These are phyloP conservation scores for Warburgia ugandensis DNA, from an alignment of 164 flowering plant genomes.

Conservation along the genomic window DNA sequence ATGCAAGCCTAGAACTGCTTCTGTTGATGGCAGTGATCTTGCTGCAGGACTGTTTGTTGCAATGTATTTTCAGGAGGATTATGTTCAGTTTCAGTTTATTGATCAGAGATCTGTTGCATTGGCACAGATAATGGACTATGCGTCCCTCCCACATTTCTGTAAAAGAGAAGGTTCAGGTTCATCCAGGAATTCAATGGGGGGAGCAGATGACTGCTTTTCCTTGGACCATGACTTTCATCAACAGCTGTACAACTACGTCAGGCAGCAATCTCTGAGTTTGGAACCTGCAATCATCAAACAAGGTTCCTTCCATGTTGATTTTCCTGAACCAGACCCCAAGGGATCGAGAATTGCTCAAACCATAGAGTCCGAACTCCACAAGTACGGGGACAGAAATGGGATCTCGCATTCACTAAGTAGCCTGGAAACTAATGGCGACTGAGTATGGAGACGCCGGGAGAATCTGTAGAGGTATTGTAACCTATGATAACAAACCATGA, in stretches of 20 bases:
- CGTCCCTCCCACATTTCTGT: conserved; percentile 81
- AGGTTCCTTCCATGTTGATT: conserved; percentile 64
- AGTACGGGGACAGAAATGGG: conserved; percentile 27
- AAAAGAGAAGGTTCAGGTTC: conserved; percentile 67
- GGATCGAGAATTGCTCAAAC: conserved; percentile 48
- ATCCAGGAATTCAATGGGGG: conserved; percentile 34
- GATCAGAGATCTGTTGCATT: no score
- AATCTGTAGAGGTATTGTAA: no score
- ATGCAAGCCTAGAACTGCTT: no score
- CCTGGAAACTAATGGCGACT: conserved; percentile 21
- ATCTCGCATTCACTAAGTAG: conserved; percentile 19
- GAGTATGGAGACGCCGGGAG: no score
- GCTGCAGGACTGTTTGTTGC: no score
- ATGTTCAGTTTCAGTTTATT: no score
- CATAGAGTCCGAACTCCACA: conserved; percentile 58
- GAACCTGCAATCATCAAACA: conserved; percentile 40
- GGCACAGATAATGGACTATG: conserved; percentile 66
- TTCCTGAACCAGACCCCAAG: conserved; percentile 52
- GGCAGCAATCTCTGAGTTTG: conserved; percentile 32
- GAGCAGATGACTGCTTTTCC: conserved; percentile 42
- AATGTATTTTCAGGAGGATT: no score
- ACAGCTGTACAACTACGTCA: conserved; percentile 60
- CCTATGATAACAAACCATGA: no score
- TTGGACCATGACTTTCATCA: conserved; percentile 78
- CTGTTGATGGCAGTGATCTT: no score